Conservation (phyloP, 1,139 yeast species). For the Hansenula lynferdii region DNA sequence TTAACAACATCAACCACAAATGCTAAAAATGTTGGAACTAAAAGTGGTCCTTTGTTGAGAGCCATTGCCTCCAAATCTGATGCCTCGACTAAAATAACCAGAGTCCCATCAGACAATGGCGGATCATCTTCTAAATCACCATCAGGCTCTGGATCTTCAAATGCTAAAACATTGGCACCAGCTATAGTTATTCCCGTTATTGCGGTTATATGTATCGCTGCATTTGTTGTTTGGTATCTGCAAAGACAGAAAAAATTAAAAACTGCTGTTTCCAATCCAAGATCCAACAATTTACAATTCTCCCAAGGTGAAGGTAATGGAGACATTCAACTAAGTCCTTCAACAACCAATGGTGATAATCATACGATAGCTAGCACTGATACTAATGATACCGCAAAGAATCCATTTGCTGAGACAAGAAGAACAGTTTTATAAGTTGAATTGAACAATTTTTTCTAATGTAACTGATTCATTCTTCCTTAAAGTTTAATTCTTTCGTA, state of each 20-base stretch:
- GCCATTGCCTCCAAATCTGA: slow-evolving; percentile 25
- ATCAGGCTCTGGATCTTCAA: slow-evolving; percentile 13
- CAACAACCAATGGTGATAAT: slow-evolving; percentile 8
- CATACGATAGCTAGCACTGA: slow-evolving; percentile 9
- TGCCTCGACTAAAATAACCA: slow-evolving; percentile 26
- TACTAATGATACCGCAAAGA: slow-evolving; percentile 13
- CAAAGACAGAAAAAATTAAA: slow-evolving; percentile 14
- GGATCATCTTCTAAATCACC: slow-evolving; percentile 12
- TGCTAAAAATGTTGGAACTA: slow-evolving; percentile 31
- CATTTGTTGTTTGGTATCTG: slow-evolving; percentile 16
- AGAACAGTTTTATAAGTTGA: slow-evolving; percentile 13
- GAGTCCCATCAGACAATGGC: slow-evolving; percentile 36
- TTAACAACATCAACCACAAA: slow-evolving; percentile 27
- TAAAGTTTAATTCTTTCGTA: too few relatives aligned
- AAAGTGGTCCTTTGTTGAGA: slow-evolving; percentile 33
- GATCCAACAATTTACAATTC: background rate
- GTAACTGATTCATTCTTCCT: background rate
- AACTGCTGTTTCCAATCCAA: background rate
- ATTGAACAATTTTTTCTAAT: background rate
- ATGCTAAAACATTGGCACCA: slow-evolving; percentile 28
- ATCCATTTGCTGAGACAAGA: slow-evolving; percentile 16
- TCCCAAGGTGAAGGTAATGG: background rate
- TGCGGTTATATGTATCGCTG: slow-evolving; percentile 23
- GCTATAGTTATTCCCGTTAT: slow-evolving; percentile 40
- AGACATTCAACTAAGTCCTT: slow-evolving; percentile 13